Percentiles rank a stretch among this genome's conserved stretches.
These are phyloP conservation scores for Parathielavia hyrcaniae DNA, from an alignment of 495 filamentous ascomycete genomes.

Conservation along the genomic window DNA sequence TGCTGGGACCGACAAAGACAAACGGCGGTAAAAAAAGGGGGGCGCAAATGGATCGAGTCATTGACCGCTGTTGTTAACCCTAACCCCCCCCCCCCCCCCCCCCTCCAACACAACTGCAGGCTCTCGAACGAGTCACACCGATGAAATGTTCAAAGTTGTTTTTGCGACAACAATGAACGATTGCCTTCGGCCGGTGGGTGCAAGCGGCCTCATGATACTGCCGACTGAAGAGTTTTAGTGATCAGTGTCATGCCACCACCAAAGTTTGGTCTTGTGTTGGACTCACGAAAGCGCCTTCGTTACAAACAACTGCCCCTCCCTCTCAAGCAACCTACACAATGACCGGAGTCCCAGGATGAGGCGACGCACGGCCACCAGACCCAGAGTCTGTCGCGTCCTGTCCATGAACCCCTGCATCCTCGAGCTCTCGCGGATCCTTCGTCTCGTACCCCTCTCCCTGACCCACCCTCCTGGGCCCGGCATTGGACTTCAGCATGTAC, in stretches of 20 bases:
- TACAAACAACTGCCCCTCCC: neutral
- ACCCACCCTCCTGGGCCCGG: neutral
- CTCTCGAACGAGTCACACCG: too few relatives aligned
- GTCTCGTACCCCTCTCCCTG: neutral
- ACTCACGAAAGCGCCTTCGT: neutral
- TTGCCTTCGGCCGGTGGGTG: too few relatives aligned
- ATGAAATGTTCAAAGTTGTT: too few relatives aligned
- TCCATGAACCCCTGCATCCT: neutral
- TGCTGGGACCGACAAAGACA: too few relatives aligned
- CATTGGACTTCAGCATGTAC: neutral
- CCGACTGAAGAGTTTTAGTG: neutral
- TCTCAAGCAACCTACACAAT: slow-evolving; percentile 1
- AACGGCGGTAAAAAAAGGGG: too few relatives aligned
- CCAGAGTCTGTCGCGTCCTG: neutral
- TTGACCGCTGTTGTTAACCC: too few relatives aligned
- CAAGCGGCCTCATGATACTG: too few relatives aligned
- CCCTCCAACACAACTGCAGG: too few relatives aligned
- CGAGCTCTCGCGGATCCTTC: neutral
- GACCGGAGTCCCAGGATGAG: slow-evolving; percentile 7
- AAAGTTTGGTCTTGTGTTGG: neutral
- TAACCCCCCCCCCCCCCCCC: too few relatives aligned
- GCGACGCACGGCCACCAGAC: neutral
- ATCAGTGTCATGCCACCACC: neutral
- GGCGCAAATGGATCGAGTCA: too few relatives aligned
- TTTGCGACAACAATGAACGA: too few relatives aligned